Evolutionary conservation across 2,329 filamentous ascomycete species (phyloP).

Genomic region (Penicillium sp.): DNA sequence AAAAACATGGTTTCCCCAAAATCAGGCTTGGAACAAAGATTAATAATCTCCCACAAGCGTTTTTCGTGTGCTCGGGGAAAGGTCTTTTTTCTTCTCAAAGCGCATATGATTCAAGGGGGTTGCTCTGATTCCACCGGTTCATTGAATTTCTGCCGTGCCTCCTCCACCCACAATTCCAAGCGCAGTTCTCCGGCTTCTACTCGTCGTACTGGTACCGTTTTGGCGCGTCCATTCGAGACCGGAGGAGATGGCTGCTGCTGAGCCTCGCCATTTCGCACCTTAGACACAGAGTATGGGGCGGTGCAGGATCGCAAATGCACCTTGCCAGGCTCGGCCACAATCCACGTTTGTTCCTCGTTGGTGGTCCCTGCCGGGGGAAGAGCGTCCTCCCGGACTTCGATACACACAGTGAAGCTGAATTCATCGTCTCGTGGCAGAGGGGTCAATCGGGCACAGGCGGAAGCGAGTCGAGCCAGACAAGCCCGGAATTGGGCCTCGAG

Average conservation of each 20-base stretch:
- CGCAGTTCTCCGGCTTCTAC: slow-evolving; percentile 70
- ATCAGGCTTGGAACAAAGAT: slow-evolving; percentile 9
- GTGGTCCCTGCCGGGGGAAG: slow-evolving; percentile 55
- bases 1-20: slow-evolving; percentile 21
- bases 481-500: slow-evolving; percentile 58
- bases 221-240: slow-evolving; percentile 56
- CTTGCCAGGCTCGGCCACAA: slow-evolving; percentile 61
- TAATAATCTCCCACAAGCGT: slow-evolving; percentile 16
- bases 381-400: slow-evolving; percentile 55
- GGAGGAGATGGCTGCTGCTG: slow-evolving; percentile 40
- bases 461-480: slow-evolving; percentile 52
- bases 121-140: slow-evolving; percentile 49
- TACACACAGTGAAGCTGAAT: slow-evolving; percentile 57
- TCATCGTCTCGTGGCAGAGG: slow-evolving; percentile 54
- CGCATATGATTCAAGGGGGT: slow-evolving; percentile 38
- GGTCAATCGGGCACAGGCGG: slow-evolving; percentile 50
- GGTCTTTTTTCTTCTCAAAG: background rate
- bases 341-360: slow-evolving; percentile 63
- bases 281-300: slow-evolving; percentile 49
- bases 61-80: background rate
- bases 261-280: slow-evolving; percentile 44
- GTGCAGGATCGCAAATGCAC: slow-evolving; percentile 48
- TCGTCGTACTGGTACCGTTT: slow-evolving; percentile 65
- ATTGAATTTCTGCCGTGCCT: slow-evolving; percentile 62
- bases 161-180: slow-evolving; percentile 74